Percentiles rank a stretch among this genome's conserved stretches.
Evolutionary conservation across 163 green algal genomes (phyloP).

Genomic region (Chlorella variabilis): DNA sequence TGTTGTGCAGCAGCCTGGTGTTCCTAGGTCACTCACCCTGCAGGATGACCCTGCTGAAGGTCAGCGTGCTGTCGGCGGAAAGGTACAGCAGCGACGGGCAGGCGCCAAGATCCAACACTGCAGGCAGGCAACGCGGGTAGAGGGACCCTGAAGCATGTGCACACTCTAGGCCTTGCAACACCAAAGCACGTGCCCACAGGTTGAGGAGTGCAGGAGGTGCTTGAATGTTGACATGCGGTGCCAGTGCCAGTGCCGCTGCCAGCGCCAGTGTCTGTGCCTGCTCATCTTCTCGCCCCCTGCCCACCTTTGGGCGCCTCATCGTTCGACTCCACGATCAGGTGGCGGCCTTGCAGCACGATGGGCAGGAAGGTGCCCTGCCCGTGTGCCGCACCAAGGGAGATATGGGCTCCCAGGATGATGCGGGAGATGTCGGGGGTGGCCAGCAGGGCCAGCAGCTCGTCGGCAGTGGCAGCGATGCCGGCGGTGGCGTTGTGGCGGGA

Average conservation of each 20-base stretch:
- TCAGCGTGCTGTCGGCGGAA: neutral
- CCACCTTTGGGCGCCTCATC: neutral
- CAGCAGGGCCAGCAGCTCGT: neutral
- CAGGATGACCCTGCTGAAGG: neutral
- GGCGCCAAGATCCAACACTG: slow-evolving; percentile 9
- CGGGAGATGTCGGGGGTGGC: neutral
- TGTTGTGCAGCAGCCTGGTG: neutral
- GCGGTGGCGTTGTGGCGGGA: neutral
- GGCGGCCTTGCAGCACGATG: neutral
- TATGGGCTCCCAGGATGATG: slow-evolving; percentile 17
- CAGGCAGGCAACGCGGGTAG: no score
- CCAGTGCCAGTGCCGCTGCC: no score
- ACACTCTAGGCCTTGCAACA: no score
- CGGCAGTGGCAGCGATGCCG: neutral
- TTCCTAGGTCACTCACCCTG: no score
- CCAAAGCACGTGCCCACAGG: no score
- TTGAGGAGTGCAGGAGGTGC: no score
- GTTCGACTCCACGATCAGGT: neutral
- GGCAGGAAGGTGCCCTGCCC: neutral
- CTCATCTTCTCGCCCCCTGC: no score
- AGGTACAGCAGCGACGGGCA: neutral
- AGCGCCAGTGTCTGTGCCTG: no score
- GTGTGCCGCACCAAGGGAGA: neutral
- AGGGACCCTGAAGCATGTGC: no score
- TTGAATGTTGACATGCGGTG: no score